Evolutionary conservation across 225 moss, liverwort and hornwort species (phyloP), one percentile per base, ranked within the genome.

Genomic region (Pleurozium schreberi): DNA sequence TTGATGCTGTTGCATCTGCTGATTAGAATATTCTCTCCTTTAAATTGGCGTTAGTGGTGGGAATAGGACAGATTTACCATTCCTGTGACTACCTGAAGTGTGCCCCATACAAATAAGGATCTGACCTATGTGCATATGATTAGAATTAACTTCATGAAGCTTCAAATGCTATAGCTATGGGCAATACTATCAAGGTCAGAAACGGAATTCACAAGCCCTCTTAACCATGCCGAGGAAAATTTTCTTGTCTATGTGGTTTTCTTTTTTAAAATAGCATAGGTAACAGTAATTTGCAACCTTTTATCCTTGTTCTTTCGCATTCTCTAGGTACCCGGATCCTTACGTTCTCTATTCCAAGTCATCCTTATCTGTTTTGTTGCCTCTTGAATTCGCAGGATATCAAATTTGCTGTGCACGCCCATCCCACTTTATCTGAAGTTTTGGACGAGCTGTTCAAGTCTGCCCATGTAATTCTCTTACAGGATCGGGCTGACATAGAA

Each of bases 131-230:
- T 40, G 70, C 70, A 57, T 31, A 33, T 57, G 58, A 69, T 58
- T 16, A 22, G 15, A 84, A 42, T 70, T 15, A 23, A 42, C 42
- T 31, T 89, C 97, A 98, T 88, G 96, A 98, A 95, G 98, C 98
- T 88, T 98, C 98, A 85, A 98, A 98, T 93, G 98, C 98, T 61
- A 96, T 98, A 70, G 97, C 98, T 79, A 90, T 97, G 95, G 97
- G 97, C 86, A 96, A 92, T 57, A 93, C 96, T 58, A 87, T 98
- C 65, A 94, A 98, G 96, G 96, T 96, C 81, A 84, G 87, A 49
- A 90, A n/a, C 60, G n/a, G 38, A 40, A 59, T 43, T 75, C 55
- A 60, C 43, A 17, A 74, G 63, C 62, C 63, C 88, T 86, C 18
- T 68, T 69, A 55, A 61, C 20, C 59, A 75, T 76, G 28, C 47